Evolutionary conservation across 352 stramenopile genomes (phyloP).

Genomic region (Phytophthora palmivora): DNA sequence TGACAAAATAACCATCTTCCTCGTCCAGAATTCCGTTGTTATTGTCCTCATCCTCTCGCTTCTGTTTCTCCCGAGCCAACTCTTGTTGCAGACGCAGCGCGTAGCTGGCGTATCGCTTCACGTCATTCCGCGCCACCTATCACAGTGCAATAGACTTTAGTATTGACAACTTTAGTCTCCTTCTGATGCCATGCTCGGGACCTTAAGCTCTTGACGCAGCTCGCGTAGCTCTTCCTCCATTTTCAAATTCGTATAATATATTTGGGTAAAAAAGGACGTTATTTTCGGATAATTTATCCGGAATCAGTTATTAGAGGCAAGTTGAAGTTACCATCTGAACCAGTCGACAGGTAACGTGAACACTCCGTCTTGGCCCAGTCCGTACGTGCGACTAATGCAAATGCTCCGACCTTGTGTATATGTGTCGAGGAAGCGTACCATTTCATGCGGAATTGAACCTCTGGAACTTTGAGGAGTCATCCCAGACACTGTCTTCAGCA

Average conservation of each 20-base stretch:
- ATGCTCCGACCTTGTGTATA: constrained; percentile 42
- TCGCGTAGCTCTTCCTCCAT: constrained; percentile 37
- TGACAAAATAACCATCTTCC: neutral
- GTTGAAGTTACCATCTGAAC: constrained; percentile 46
- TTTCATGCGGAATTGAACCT: constrained; percentile 29
- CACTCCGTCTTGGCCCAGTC: constrained; percentile 50
- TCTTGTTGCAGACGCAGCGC: constrained; percentile 43
- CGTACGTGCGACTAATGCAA: constrained; percentile 44
- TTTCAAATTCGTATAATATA: constrained; percentile 17
- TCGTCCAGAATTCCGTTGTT: constrained; percentile 4
- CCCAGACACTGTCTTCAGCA: constrained; percentile 43
- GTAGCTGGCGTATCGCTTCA: constrained; percentile 44
- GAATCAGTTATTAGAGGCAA: constrained; percentile 11
- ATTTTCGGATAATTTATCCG: constrained; percentile 6
- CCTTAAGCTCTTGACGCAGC: constrained; percentile 39
- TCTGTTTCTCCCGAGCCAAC: constrained; percentile 37
- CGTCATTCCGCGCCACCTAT: constrained; percentile 37
- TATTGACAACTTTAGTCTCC: neutral
- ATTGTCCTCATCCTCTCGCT: neutral
- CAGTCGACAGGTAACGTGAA: constrained; percentile 55
- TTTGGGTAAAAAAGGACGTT: constrained; percentile 1
- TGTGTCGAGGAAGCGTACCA: constrained; percentile 36
- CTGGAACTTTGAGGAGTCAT: constrained; percentile 25
- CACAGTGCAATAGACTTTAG: neutral
- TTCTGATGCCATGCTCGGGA: neutral